Base-by-base conservation (phyloP, 371 early-diverging fungal species). In the Nematocida sp. region DNA sequence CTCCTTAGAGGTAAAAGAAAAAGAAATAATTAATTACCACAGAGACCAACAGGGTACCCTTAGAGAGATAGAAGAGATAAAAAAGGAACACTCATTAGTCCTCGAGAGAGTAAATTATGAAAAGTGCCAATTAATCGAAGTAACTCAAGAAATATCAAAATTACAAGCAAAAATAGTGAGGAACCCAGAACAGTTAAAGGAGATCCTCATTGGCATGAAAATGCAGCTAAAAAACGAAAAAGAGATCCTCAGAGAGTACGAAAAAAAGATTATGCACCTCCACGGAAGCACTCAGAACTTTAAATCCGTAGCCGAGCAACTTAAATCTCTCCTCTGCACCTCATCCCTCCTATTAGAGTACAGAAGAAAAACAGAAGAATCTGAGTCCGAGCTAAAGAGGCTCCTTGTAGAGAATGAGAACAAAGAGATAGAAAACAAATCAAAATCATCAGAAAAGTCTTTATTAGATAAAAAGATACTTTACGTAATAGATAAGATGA, bases 151-250 rank as follows among this genome's bases (percentile, higher is more conserved):
- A 35, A 55, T 71, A 23, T 40, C 61, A 23, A 60, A 45, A 33
- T 59, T 71, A 13, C 45, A 59, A 48, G 75, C 75, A 16, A 60
- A 61, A 51, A 71, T 71, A 49, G 75, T 71, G 16, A 71, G 59
- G 39, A 71, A 71, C 33, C 69, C 69, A 35, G 69, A 68, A 32
- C 69, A 68, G 45, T 39, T 68, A 9, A 68, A 68, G 57, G 69
- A 68, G 33, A 13, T 68, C 18, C 48, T 68, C 18, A 55, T 68
- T 40, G 56, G 33, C 25, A 68, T 68, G 69, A 68, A 68, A 32
- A 42, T 13, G 16, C 69, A 68, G 50, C 38, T 59, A 5, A 13
- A 13, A 26, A 50, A 55, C n/a, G 69, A 68, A 59, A 32, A 66
- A 48, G 61, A 48, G n/a, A 48, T 60, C n/a, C 40, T 68, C 18